These are phyloP conservation scores for Aspergillus novoparasiticus DNA, from an alignment of 2,329 filamentous ascomycete genomes.

Conservation along the genomic window DNA sequence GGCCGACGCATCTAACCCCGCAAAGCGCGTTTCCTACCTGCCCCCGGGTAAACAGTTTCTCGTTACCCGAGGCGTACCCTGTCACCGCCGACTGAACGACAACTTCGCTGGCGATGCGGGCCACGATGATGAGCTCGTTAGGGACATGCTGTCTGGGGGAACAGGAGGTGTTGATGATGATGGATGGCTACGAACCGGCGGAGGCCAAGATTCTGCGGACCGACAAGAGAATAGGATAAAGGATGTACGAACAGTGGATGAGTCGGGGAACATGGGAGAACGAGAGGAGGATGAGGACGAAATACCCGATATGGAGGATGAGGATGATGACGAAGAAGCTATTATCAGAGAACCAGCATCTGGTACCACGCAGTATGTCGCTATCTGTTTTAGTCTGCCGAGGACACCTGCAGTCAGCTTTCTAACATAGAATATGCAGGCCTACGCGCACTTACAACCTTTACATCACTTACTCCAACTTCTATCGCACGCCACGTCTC, in stretches of 20 bases:
- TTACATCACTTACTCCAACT: slow-evolving; percentile 97
- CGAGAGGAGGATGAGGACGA: slow-evolving; percentile 70
- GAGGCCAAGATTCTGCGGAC: slow-evolving; percentile 61
- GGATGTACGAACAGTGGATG: slow-evolving; percentile 86
- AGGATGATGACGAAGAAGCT: slow-evolving; percentile 89
- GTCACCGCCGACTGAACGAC: slow-evolving; percentile 85
- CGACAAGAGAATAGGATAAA: slow-evolving; percentile 74
- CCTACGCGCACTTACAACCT: slow-evolving; percentile 92
- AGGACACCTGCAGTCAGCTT: background rate
- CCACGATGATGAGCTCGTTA: slow-evolving; percentile 81
- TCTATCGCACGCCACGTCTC: slow-evolving; percentile 92
- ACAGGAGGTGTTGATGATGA: slow-evolving; percentile 65
- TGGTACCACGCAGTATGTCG: slow-evolving; percentile 58
- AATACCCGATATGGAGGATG: slow-evolving; percentile 98
- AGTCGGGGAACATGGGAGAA: slow-evolving; percentile 82
- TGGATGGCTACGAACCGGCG: slow-evolving; percentile 89
- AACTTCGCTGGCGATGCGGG: slow-evolving; percentile 89
- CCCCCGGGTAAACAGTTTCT: slow-evolving; percentile 92
- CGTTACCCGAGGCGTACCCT: slow-evolving; percentile 91
- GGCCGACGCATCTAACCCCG: slow-evolving; percentile 81
- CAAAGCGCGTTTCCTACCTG: slow-evolving; percentile 77
- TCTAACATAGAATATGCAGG: slow-evolving; percentile 48
- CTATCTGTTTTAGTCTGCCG: background rate
- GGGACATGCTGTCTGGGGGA: slow-evolving; percentile 67
- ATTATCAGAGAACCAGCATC: slow-evolving; percentile 77